Evolutionary conservation across 1,284 basidiomycete species (phyloP), one percentile per base, ranked within the genome.

Genomic region (Athelia sp.): DNA sequence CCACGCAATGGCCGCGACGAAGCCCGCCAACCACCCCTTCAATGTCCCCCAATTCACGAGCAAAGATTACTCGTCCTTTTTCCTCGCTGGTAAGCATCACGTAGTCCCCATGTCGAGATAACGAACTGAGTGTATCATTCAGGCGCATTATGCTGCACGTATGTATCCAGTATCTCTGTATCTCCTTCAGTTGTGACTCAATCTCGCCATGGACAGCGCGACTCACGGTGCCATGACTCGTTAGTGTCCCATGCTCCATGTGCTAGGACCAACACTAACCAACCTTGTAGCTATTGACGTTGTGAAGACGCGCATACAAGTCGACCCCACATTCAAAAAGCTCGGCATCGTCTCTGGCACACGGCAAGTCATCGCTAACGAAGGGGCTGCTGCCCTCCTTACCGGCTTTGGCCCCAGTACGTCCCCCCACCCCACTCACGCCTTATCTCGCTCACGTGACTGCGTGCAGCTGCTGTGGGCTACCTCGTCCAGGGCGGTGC

Each of bases 261-360:
- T 29, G 6, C 26, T 13, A 29, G 26, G 4, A 13, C 6, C 26
- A 29, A 29, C 26, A 13, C 26, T 29, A 29, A 29, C 26, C 26
- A 29, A 17, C 36, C 19, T 40, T n/a, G n/a, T 86, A 26, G 84
- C 90, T 10, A 80, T 94, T 55, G 93, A 96, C 62, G 93, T 96
- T 52, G 84, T 95, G 52, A 96, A 97, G 68, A 96, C 93, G 0
- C 82, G 92, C 11, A 93, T 96, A 48, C 93, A 95, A 68, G 79
- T 96, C 40, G 90, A 95, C 66, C 86, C 91, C 0, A 69, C 78
- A 0, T 82, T 89, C 60, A 81, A 81, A 53, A 75, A 79, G 35
- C 69, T 81, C 49, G 81, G 76, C 8, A 80, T 96, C 53, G 55
- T 90, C 17, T 76, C 81, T 2, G 91, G 87, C 18, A 86, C 86